These are phyloP conservation scores for Suhomyces anneliseae DNA, from an alignment of 1,139 yeast species.

Conservation along the genomic window DNA sequence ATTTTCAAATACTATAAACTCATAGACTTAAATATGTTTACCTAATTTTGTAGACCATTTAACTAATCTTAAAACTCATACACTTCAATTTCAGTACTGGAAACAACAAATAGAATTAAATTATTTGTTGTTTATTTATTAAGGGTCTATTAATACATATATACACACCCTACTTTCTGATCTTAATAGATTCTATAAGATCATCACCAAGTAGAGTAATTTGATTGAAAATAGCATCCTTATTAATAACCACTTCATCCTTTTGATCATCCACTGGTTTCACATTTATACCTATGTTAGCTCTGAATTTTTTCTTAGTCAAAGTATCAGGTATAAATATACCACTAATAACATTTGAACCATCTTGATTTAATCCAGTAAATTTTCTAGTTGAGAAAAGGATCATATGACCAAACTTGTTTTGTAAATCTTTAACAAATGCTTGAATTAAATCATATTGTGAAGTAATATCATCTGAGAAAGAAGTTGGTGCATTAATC, in stretches of 20 bases:
- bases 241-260: slow-evolving; percentile 65
- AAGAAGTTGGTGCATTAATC: slow-evolving; percentile 36
- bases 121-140: no score
- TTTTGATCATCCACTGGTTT: slow-evolving; percentile 53
- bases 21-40: no score
- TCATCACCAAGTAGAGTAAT: slow-evolving; percentile 78
- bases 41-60: no score
- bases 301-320: slow-evolving; percentile 67
- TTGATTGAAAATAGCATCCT: slow-evolving; percentile 72
- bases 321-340: slow-evolving; percentile 68
- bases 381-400: slow-evolving; percentile 61
- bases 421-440: slow-evolving; percentile 54
- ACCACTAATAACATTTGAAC: slow-evolving; percentile 69
- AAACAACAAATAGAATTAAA: no score
- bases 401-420: slow-evolving; percentile 55
- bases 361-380: slow-evolving; percentile 49
- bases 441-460: slow-evolving; percentile 59
- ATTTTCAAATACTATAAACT: no score
- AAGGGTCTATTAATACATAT: slow-evolving; percentile 11
- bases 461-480: slow-evolving; percentile 45
- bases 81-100: no score
- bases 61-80: no score
- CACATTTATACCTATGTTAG: slow-evolving; percentile 73
- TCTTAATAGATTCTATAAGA: slow-evolving; percentile 38
- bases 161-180: slow-evolving; percentile 19